Evolutionary conservation across 371 early-diverging fungal genomes (phyloP).

Genomic region (Choanephora cucurbitarum): DNA sequence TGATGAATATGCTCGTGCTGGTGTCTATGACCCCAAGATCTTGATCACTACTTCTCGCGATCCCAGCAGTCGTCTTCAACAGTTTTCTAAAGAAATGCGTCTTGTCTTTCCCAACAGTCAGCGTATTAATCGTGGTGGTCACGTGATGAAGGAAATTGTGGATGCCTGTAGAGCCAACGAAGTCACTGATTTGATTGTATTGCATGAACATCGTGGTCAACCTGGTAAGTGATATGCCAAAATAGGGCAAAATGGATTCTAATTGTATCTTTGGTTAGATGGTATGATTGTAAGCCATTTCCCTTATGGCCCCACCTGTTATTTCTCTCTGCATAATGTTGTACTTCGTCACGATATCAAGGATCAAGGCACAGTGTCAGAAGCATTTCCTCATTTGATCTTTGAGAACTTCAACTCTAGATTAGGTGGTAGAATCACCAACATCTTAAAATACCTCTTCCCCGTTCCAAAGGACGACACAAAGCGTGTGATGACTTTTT

Average conservation of each 20-base stretch:
- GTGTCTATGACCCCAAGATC: slow-evolving; percentile 93
- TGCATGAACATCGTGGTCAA: slow-evolving; percentile 98
- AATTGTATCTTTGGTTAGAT: slow-evolving; percentile 49
- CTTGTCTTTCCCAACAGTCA: slow-evolving; percentile 97
- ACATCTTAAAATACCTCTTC: slow-evolving; percentile 93
- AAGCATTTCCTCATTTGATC: slow-evolving; percentile 95
- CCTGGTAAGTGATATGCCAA: slow-evolving; percentile 70
- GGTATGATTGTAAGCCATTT: slow-evolving; percentile 96
- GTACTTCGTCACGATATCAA: slow-evolving; percentile 97
- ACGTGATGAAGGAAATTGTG: slow-evolving; percentile 94
- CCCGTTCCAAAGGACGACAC: slow-evolving; percentile 96
- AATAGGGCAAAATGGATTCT: background rate
- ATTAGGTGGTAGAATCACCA: slow-evolving; percentile 82
- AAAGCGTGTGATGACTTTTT: slow-evolving; percentile 96
- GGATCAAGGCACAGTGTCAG: slow-evolving; percentile 93
- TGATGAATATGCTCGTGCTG: slow-evolving; percentile 96
- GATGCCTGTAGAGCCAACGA: slow-evolving; percentile 94
- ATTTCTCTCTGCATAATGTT: slow-evolving; percentile 97
- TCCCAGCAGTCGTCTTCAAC: slow-evolving; percentile 91
- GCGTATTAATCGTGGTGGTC: slow-evolving; percentile 97
- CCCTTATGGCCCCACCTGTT: slow-evolving; percentile 98
- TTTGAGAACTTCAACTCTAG: slow-evolving; percentile 92
- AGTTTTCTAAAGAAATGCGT: slow-evolving; percentile 98
- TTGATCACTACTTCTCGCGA: slow-evolving; percentile 98
- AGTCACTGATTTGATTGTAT: slow-evolving; percentile 94